Conservation (phyloP, 768 basidiomycete species). For the Rhodotorula sphaerocarpa region DNA sequence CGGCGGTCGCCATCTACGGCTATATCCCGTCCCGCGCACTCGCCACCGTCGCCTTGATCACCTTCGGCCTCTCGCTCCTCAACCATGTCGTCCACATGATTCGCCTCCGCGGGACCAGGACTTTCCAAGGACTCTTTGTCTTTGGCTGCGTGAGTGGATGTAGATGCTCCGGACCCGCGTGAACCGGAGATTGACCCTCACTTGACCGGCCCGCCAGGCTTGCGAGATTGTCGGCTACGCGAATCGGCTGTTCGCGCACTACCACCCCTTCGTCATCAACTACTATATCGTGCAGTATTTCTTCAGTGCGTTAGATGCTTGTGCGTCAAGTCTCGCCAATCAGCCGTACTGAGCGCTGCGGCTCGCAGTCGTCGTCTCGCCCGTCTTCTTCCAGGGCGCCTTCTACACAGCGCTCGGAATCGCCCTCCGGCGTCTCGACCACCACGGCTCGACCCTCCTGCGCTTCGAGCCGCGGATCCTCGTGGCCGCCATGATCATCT, state of each 20-base stretch:
- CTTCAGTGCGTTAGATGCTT: neutral
- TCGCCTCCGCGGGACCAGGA: neutral
- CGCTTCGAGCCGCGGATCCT: conserved; percentile 40
- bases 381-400: conserved; percentile 38
- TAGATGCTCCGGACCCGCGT: no score
- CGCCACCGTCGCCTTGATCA: conserved; percentile 14
- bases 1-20: conserved; percentile 18
- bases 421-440: conserved; percentile 35
- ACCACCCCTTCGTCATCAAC: conserved; percentile 9
- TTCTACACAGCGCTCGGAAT: conserved; percentile 41
- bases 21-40: conserved; percentile 6
- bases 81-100: conserved; percentile 7
- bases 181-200: no score
- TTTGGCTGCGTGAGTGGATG: conserved; percentile 16
- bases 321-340: no score
- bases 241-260: conserved; percentile 13
- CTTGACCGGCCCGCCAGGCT: neutral
- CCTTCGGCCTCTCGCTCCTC: conserved; percentile 15
- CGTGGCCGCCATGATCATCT: conserved; percentile 38
- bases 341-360: no score
- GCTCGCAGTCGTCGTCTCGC: conserved; percentile 11
- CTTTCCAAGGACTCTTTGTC: conserved; percentile 11
- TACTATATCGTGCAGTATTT: conserved; percentile 23
- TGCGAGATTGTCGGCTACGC: conserved; percentile 24
- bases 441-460: conserved; percentile 34